A percentile compares a stretch with the other conserved stretches of the same genome.
phyloP scores from a whole-genome alignment of 768 basidiomycete species.

The Pisolithus orientalis region DNA sequence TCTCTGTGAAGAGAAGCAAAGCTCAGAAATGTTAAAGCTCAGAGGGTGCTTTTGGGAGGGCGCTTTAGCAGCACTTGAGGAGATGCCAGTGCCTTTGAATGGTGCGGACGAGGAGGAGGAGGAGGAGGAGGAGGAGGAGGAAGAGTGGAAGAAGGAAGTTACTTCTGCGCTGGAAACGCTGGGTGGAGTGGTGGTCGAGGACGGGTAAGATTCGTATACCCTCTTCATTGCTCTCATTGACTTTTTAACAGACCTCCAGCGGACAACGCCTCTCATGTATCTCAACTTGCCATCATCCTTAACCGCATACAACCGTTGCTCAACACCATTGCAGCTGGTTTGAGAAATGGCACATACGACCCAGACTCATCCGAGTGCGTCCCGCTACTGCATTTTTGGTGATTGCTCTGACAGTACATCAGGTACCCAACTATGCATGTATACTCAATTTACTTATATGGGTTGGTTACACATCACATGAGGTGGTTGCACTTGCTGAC shows the following conservation, averaged over 20 bases:
- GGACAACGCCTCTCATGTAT: constrained; percentile 74
- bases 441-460: no score
- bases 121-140: no score
- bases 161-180: constrained; percentile 49
- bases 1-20: constrained; percentile 76
- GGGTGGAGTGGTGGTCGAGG: constrained; percentile 49
- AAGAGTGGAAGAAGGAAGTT: constrained; percentile 66
- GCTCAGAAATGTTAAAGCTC: constrained; percentile 56
- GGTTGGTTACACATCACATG: no score
- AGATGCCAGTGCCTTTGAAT: constrained; percentile 24
- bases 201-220: constrained; percentile 45
- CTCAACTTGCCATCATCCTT: constrained; percentile 75
- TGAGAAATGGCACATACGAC: constrained; percentile 46
- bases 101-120: constrained; percentile 29
- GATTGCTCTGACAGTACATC: constrained; percentile 1
- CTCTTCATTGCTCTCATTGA: neutral
- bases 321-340: constrained; percentile 55
- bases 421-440: constrained; percentile 68
- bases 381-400: neutral
- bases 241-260: constrained; percentile 42
- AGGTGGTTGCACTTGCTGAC: no score
- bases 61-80: constrained; percentile 43
- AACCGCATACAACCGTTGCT: constrained; percentile 63
- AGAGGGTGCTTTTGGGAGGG: constrained; percentile 78
- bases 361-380: constrained; percentile 52